Evolutionary conservation across 441 rosid genomes (phyloP).

Genomic region (California macrophylla): DNA sequence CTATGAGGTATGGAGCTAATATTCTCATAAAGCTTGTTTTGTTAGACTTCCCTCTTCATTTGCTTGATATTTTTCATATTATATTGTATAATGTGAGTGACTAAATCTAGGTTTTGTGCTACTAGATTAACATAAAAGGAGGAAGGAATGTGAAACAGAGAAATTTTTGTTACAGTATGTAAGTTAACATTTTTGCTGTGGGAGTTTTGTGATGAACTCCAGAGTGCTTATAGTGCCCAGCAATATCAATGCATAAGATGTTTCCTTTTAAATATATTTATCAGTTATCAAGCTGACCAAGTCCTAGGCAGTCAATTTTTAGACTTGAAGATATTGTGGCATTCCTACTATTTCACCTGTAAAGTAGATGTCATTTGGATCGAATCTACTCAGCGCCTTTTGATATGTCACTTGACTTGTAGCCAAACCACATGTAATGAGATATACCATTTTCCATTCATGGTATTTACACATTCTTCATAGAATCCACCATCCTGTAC

Average conservation of each 20-base stretch:
- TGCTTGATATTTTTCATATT: constrained; percentile 10
- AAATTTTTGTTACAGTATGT: not conserved
- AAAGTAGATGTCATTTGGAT: not conserved
- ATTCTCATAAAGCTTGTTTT: constrained; percentile 4
- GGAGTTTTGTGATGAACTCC: not conserved
- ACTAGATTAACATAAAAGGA: not conserved
- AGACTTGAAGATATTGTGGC: not conserved
- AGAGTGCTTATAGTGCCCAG: not conserved
- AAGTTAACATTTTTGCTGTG: not conserved
- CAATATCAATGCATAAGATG: not conserved
- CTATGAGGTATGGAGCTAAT: constrained; percentile 40
- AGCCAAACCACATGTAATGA: not conserved
- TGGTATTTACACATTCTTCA: not conserved
- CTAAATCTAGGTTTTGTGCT: not conserved
- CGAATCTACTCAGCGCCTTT: not conserved
- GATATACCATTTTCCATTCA: not conserved
- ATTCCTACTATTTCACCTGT: not conserved
- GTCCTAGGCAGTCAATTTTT: not conserved
- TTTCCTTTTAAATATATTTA: not conserved
- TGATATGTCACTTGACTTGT: not conserved
- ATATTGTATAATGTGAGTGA: not conserved
- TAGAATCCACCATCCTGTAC: not conserved
- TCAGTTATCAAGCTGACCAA: not conserved
- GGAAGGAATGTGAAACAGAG: not conserved
- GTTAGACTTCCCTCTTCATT: constrained; percentile 3